Evolutionary conservation across 164 flowering plant genomes (phyloP).

Genomic region (Liriodendron chinense): DNA sequence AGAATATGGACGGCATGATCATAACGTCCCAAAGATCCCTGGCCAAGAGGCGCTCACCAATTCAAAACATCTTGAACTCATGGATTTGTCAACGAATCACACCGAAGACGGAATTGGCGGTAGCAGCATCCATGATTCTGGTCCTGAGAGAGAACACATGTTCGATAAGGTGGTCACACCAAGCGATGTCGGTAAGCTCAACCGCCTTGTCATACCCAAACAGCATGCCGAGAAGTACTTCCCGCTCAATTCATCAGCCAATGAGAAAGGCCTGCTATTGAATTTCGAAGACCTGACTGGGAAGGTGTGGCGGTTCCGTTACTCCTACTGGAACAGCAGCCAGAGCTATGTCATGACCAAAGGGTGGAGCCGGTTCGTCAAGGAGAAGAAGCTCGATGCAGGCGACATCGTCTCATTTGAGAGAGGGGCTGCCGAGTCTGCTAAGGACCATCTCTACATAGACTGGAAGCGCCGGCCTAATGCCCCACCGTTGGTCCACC

Average conservation of each 20-base stretch:
- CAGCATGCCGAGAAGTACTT: constrained; percentile 96
- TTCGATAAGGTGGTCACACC: constrained; percentile 95
- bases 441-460: constrained; percentile 57
- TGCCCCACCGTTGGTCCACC: not conserved
- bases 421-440: constrained; percentile 53
- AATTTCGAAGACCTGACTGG: constrained; percentile 81
- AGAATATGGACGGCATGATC: constrained; percentile 3
- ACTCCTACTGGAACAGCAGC: constrained; percentile 98
- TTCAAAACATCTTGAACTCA: not conserved
- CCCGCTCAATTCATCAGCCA: constrained; percentile 69
- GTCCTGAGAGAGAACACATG: constrained; percentile 72
- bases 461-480: constrained; percentile 78
- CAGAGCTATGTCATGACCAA: constrained; percentile 99
- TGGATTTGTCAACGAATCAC: not conserved
- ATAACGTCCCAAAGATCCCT: not conserved
- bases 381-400: constrained; percentile 89
- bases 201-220: constrained; percentile 88
- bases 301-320: constrained; percentile 84
- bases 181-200: constrained; percentile 93
- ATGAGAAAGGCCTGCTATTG: constrained; percentile 72
- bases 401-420: constrained; percentile 89
- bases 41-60: constrained; percentile 6
- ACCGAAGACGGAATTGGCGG: not conserved
- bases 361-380: constrained; percentile 96
- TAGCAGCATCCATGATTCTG: not conserved